Conservation (phyloP, 805 yeast genomes). For the Lipomyces mesembrius region DNA sequence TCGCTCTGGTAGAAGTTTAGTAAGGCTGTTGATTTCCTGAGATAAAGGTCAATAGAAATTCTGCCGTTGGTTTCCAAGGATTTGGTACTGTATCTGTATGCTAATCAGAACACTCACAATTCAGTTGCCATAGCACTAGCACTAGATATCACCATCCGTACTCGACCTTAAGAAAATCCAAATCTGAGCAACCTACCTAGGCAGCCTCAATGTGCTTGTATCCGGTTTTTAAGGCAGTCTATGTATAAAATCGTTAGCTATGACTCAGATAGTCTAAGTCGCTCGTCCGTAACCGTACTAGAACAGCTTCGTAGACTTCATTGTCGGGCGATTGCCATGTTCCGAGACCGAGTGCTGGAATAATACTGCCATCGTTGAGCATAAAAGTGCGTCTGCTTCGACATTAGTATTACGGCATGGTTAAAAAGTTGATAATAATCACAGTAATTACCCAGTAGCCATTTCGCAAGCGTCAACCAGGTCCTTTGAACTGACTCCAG, state of each 20-base stretch:
- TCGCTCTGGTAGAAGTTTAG: no score
- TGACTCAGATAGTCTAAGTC: neutral
- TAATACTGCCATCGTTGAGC: constrained; percentile 64
- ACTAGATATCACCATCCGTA: neutral
- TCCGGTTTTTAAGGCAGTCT: constrained; percentile 57
- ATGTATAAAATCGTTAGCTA: neutral
- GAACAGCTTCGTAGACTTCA: constrained; percentile 59
- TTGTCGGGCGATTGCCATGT: constrained; percentile 67
- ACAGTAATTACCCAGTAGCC: neutral
- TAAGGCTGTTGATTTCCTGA: no score
- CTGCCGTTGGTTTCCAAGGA: no score
- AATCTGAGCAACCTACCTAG: constrained; percentile 35
- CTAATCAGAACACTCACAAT: no score
- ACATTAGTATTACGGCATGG: neutral
- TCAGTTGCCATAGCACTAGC: constrained; percentile 64
- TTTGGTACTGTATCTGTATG: no score
- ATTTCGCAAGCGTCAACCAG: no score
- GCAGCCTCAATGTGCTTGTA: constrained; percentile 83
- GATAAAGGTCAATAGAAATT: no score
- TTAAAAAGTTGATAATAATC: neutral
- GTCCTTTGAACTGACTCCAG: no score
- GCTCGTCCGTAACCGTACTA: constrained; percentile 21
- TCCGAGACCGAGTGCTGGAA: constrained; percentile 75
- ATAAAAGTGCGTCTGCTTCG: constrained; percentile 37
- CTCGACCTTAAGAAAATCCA: neutral